A percentile compares a stretch with the other conserved stretches of the same genome.
Conservation (phyloP, 2,329 filamentous ascomycete genomes). For the Cryphonectria japonica region DNA sequence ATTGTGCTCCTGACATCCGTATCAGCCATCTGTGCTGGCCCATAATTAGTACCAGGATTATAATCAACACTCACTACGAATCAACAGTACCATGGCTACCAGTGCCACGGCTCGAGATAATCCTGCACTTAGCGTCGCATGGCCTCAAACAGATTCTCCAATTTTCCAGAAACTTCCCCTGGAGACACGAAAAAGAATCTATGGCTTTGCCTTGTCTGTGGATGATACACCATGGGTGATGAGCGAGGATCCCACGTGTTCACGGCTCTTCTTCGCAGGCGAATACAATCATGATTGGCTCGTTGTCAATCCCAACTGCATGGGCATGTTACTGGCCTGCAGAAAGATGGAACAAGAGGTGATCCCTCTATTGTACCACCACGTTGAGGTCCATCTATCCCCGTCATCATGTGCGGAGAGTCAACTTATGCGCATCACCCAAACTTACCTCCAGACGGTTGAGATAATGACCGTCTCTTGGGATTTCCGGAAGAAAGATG, state of each 20-base stretch:
- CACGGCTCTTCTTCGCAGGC: neutral
- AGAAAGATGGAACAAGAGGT: neutral
- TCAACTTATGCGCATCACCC: neutral
- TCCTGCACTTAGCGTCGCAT: neutral
- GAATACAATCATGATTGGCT: neutral
- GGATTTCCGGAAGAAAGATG: neutral
- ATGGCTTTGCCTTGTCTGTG: neutral
- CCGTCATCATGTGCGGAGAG: neutral
- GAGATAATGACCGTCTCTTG: neutral
- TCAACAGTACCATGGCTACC: neutral
- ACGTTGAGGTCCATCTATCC: neutral
- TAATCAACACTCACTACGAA: neutral
- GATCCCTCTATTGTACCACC: neutral
- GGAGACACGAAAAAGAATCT: neutral
- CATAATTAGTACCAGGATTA: no score
- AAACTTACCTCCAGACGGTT: neutral
- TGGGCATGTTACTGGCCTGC: conserved; percentile 4
- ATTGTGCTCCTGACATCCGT: neutral
- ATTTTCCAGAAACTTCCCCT: neutral
- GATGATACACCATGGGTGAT: neutral
- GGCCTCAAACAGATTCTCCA: neutral
- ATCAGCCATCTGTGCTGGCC: neutral
- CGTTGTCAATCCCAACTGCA: neutral
- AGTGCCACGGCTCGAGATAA: neutral
- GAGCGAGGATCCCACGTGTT: neutral